phyloP scores from a whole-genome alignment of 176 grass and related monocot species.

The Panicum miliaceum region DNA sequence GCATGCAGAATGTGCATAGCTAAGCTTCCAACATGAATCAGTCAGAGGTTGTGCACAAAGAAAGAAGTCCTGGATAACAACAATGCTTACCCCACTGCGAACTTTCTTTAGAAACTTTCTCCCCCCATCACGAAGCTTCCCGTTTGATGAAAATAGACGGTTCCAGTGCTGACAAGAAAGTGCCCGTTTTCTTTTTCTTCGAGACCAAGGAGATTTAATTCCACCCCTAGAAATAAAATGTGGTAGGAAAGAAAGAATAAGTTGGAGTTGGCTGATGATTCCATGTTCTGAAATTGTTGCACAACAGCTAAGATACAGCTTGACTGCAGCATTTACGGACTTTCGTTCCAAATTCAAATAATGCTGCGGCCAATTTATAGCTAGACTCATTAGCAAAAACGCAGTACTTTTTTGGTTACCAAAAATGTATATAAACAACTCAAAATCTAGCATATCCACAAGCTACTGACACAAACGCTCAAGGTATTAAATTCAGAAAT shows the following conservation, averaged over 20 bases:
- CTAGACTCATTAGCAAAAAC: conserved; percentile 11
- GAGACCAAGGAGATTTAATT: conserved; percentile 95
- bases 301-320: conserved; percentile 19
- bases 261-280: conserved; percentile 19
- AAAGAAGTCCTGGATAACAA: not conserved
- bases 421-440: not conserved
- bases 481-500: not conserved
- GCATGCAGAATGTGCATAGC: conserved; percentile 8
- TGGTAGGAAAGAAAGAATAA: conserved; percentile 11
- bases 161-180: conserved; percentile 75
- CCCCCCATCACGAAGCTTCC: conserved; percentile 86
- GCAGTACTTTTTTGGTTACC: conserved; percentile 25
- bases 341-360: conserved; percentile 35
- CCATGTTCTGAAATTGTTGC: conserved; percentile 18
- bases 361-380: not conserved
- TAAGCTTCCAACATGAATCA: not conserved
- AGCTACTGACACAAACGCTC: not conserved
- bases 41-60: not conserved
- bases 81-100: conserved; percentile 79
- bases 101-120: conserved; percentile 93
- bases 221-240: conserved; percentile 56
- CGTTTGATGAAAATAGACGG: conserved; percentile 66
- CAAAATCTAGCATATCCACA: not conserved
- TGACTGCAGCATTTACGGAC: not conserved
- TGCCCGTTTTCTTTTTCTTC: conserved; percentile 74